A percentile compares a stretch with the other conserved stretches of the same genome.
Conservation (phyloP, 176 grass and related monocot genomes). For the Saccharum officinarum region DNA sequence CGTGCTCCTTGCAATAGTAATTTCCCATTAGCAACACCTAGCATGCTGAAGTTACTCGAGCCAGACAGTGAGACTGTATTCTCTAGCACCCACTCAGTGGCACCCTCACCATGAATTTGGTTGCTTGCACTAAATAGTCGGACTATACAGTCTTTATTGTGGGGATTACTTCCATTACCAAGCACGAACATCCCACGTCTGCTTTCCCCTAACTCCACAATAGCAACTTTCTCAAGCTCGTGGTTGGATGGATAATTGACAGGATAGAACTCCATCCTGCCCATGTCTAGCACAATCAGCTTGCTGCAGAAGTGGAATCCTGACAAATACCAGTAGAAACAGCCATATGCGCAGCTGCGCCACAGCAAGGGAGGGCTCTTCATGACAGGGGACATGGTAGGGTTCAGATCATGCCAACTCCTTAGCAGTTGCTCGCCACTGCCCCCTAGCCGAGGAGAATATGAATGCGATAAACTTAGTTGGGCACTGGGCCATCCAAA, state of each 20-base stretch:
- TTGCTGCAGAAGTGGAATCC: not conserved
- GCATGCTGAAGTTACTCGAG: not conserved
- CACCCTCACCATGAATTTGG: not conserved
- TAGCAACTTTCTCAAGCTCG: not conserved
- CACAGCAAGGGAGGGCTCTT: not conserved
- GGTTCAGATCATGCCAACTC: not conserved
- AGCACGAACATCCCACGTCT: slow-evolving; percentile 34
- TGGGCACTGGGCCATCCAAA: slow-evolving; percentile 28
- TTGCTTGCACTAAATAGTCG: not conserved
- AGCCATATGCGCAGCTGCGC: not conserved
- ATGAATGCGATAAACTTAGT: slow-evolving; percentile 16
- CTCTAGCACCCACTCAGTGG: not conserved
- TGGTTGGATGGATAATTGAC: not conserved
- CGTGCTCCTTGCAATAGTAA: not conserved
- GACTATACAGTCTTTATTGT: not conserved
- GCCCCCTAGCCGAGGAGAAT: not conserved
- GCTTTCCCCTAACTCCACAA: slow-evolving; percentile 20
- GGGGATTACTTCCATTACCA: not conserved
- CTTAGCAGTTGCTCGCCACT: slow-evolving; percentile 8
- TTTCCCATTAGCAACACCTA: slow-evolving; percentile 6
- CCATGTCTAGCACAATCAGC: slow-evolving; percentile 20
- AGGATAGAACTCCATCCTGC: slow-evolving; percentile 28
- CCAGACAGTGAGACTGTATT: not conserved
- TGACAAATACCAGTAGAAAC: slow-evolving; percentile 30
- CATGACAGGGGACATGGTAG: too few relatives aligned